Conservation (phyloP, 139 green algal species). For the Chlorella sp. region DNA sequence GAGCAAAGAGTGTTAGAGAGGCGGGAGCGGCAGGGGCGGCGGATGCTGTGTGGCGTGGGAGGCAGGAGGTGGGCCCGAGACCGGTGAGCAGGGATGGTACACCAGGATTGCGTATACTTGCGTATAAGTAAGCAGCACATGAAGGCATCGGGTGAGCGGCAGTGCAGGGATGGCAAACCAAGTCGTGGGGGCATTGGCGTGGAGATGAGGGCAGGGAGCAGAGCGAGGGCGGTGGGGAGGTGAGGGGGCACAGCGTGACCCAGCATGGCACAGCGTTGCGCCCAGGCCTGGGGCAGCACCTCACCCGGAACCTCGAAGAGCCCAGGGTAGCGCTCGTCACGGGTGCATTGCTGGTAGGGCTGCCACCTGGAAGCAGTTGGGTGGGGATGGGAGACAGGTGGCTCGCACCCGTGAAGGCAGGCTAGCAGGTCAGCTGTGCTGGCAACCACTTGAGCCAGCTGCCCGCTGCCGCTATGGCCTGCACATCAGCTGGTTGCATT, state of each 20-base stretch:
- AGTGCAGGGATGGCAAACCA: too few relatives aligned
- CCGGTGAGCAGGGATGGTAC: neutral
- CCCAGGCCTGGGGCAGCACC: neutral
- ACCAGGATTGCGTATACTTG: neutral
- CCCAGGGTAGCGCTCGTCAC: constrained; percentile 4
- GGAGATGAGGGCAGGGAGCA: neutral
- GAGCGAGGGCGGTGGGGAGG: too few relatives aligned
- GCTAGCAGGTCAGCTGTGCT: too few relatives aligned
- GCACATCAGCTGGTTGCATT: too few relatives aligned
- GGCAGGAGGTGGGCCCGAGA: too few relatives aligned
- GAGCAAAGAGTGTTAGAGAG: neutral
- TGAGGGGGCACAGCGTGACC: neutral
- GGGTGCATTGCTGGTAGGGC: neutral
- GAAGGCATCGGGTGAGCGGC: too few relatives aligned
- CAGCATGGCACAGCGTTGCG: neutral
- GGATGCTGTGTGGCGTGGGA: neutral
- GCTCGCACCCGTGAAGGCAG: too few relatives aligned
- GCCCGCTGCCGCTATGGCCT: too few relatives aligned
- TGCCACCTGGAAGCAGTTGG: neutral
- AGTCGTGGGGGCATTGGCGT: too few relatives aligned
- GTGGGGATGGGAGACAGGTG: neutral
- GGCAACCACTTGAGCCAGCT: too few relatives aligned
- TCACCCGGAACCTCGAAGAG: constrained; percentile 29
- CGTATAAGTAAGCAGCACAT: neutral
- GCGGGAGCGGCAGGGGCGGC: neutral